Conservation (phyloP, 139 green algal species). For the Coelastrella sp. region DNA sequence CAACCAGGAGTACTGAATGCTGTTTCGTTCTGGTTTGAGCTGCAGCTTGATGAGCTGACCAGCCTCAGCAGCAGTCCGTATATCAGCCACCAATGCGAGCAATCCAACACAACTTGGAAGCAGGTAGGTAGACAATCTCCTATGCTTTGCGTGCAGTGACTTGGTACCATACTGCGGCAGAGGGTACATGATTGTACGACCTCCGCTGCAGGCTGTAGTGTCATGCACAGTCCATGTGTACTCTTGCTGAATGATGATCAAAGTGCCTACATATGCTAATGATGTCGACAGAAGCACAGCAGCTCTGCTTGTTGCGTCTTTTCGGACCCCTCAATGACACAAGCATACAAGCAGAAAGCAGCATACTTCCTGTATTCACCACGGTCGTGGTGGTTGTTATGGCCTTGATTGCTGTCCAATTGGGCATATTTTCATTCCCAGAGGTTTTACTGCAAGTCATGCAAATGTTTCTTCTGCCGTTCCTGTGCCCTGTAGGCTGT, state of each 20-base stretch:
- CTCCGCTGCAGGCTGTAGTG: too few species aligned
- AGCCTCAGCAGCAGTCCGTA: slow-evolving; percentile 24
- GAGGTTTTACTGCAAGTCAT: not conserved
- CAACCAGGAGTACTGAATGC: slow-evolving; percentile 74
- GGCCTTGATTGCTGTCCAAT: too few species aligned
- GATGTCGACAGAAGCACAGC: not conserved
- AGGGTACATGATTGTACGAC: too few species aligned
- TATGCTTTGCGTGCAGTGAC: not conserved
- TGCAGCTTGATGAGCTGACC: slow-evolving; percentile 66
- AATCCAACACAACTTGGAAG: slow-evolving; percentile 16
- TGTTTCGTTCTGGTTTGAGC: slow-evolving; percentile 88
- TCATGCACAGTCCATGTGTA: too few species aligned
- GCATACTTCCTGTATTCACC: not conserved
- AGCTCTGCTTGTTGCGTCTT: not conserved
- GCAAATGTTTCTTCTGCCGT: not conserved
- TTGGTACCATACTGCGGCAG: too few species aligned
- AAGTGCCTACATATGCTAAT: not conserved
- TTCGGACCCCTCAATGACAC: not conserved
- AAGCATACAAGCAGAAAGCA: not conserved
- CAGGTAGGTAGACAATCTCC: not conserved
- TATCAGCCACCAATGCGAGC: not conserved
- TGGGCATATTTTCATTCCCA: too few species aligned
- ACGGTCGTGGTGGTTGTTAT: too few species aligned
- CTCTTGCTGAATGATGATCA: too few species aligned
- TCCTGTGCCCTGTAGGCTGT: slow-evolving; percentile 63